phyloP scores from a whole-genome alignment of 345 rosid species.

The Laguncularia racemosa region DNA sequence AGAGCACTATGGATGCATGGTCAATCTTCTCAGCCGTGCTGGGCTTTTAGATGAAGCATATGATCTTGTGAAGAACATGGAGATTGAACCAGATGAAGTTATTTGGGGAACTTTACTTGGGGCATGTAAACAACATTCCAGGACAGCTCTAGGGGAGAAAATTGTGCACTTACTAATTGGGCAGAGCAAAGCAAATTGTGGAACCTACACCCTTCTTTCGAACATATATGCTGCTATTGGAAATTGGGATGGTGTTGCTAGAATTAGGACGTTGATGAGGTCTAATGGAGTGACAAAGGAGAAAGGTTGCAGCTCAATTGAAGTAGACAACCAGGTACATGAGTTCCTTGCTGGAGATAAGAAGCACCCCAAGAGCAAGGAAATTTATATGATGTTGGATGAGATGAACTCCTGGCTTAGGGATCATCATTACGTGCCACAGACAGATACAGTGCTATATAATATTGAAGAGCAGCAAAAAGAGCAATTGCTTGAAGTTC shows the following conservation, averaged over 20 bases:
- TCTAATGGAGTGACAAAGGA: constrained; percentile 50
- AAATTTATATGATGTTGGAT: constrained; percentile 40
- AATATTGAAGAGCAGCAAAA: constrained; percentile 43
- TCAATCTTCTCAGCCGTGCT: constrained; percentile 58
- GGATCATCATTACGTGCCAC: constrained; percentile 27
- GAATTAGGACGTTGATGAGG: constrained; percentile 66
- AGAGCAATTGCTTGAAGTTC: constrained; percentile 53
- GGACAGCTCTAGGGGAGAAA: constrained; percentile 48
- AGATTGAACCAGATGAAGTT: constrained; percentile 41
- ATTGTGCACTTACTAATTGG: constrained; percentile 54
- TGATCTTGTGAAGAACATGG: constrained; percentile 37
- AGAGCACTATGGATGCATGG: constrained; percentile 81
- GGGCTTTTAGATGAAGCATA: constrained; percentile 54
- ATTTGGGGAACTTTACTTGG: constrained; percentile 72
- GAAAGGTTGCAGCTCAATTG: constrained; percentile 63
- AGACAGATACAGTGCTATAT: constrained; percentile 41
- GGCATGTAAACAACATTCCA: constrained; percentile 52
- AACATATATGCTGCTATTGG: constrained; percentile 55
- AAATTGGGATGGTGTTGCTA: constrained; percentile 52
- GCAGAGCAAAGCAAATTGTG: constrained; percentile 41
- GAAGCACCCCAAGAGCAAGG: constrained; percentile 40
- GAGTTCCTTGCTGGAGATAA: constrained; percentile 50
- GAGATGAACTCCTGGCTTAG: constrained; percentile 37
- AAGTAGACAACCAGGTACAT: constrained; percentile 38
- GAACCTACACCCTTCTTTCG: constrained; percentile 59